Evolutionary conservation across 2,329 filamentous ascomycete species (phyloP), one percentile per base, ranked within the genome.

Genomic region (Neopestalotiopsis clavispora): DNA sequence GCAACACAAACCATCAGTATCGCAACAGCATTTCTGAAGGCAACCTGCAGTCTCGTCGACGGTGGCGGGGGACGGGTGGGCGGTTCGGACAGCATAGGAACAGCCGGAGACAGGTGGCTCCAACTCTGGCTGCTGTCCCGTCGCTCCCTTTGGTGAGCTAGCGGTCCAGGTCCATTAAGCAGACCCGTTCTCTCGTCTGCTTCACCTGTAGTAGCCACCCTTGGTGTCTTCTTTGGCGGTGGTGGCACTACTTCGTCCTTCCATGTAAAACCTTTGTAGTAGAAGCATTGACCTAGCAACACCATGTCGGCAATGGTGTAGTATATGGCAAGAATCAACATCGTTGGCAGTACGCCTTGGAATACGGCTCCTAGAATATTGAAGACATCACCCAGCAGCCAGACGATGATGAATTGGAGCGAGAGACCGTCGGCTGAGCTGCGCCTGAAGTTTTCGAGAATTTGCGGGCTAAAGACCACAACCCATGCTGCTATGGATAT

Each of bases 401-500:
- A 99, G 75, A 97, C 89, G 70, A 97, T 91, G 77, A 98, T 90
- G 83, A 98, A 99, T 68, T 95, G 91, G 14, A 98, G 88, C 0
- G 94, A 97, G 1, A 98, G 86, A 2, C 94, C 95, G 78, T 98
- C 94, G 69, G 94, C 94, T 56, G 92, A 97, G 73, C 89, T 85
- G 68, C 94, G 89, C 71, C 91, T 91, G 83, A 97, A 98, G 78
- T 98, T 98, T 77, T 97, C 94, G 74, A 97, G 91, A 75, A 99
- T 98, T 75, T 99, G 96, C 2, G 96, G 96, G 0, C 94, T 96
- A 83, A 98, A 99, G 69, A 99, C 96, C 45, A 98, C 94, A 68
- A 98, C 93, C 96, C 96, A 98, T 79, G 95, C 98, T 65, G 95
- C 95, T 78, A 99, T 98, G 60, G 94, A 97, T 74, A 99, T 95